Base-by-base conservation (phyloP, 768 basidiomycete genomes). In the Piloderma croceum region DNA sequence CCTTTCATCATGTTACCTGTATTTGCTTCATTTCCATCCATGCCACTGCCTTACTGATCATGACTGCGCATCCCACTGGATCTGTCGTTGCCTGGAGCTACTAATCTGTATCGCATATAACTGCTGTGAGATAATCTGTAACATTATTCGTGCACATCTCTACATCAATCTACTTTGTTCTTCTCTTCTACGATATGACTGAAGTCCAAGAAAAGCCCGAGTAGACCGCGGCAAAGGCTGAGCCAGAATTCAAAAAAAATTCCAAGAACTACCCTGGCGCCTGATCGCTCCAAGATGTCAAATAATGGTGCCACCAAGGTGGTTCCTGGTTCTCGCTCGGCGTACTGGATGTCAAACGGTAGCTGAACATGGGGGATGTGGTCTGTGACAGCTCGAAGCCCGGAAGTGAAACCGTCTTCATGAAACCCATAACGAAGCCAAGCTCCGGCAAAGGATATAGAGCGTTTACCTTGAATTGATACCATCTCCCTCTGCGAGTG, bases 361-460 rank as follows among this genome's bases (percentile, higher is more conserved):
- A 53, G 45, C 2, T 31, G 27, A 24, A 50, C 41, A 9, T 38
- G 45, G 11, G 48, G 20, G 21, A 49, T 44, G 38, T 42, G 48
- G 15, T 50, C 35, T 15, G 23, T 39, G 5, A 57, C 65, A 6
- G 59, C 64, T 33, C 57, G 56, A 9, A 73, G 50, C 6, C 70
- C 71, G 2, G 67, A 62, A 3, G 71, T 61, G 55, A 86, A 86
- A 3, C 81, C 83, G 52, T 87, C 87, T 60, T 88, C 84, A 61
- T 90, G 85, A 68, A 89, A 87, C 13, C 84, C 85, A 50, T 85
- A 87, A 42, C 76, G 76, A 33, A 79, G 69, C 67, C 81, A 89
- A 19, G 85, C 85, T 7, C 83, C 82, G 3, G 67, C 70, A 48
- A 63, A 75, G 6, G 79, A 71, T 48, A 86, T 71, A 4, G 73